phyloP scores from a whole-genome alignment of 169 alveolate genomes.

The Cryptosporidium ryanae region DNA sequence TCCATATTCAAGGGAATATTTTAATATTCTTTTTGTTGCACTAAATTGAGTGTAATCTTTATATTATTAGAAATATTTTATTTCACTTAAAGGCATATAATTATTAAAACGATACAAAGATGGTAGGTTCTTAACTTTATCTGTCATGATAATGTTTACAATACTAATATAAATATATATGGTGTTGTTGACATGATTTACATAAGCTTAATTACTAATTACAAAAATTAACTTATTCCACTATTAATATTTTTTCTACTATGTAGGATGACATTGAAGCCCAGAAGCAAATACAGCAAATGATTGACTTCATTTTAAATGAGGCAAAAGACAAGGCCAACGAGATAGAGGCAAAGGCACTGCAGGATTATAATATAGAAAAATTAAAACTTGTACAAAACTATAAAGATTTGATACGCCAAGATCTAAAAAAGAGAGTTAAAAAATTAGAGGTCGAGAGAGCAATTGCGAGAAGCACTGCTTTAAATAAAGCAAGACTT shows the following conservation, averaged over 20 bases:
- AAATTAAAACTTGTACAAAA: conserved; percentile 90
- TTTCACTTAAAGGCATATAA: too few species aligned
- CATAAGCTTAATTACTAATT: too few species aligned
- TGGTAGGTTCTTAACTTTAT: background rate
- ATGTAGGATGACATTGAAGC: conserved; percentile 93
- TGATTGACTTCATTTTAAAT: conserved; percentile 92
- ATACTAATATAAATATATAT: background rate
- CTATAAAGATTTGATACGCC: conserved; percentile 89
- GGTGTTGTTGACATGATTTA: background rate
- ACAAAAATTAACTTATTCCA: too few species aligned
- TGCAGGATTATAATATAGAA: conserved; percentile 92
- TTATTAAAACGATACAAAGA: background rate
- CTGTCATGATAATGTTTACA: background rate
- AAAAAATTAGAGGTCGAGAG: conserved; percentile 65
- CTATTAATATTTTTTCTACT: background rate
- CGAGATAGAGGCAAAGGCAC: conserved; percentile 92
- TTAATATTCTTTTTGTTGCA: too few species aligned
- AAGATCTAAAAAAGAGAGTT: conserved; percentile 82
- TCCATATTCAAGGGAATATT: too few species aligned
- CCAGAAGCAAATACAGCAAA: conserved; percentile 91
- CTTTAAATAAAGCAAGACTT: conserved; percentile 88
- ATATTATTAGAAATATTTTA: too few species aligned
- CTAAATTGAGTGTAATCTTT: too few species aligned
- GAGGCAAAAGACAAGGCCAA: conserved; percentile 94
- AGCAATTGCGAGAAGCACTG: conserved; percentile 88